Conservation (phyloP, 2,329 filamentous ascomycete genomes). For the Dactylellina cionopaga region DNA sequence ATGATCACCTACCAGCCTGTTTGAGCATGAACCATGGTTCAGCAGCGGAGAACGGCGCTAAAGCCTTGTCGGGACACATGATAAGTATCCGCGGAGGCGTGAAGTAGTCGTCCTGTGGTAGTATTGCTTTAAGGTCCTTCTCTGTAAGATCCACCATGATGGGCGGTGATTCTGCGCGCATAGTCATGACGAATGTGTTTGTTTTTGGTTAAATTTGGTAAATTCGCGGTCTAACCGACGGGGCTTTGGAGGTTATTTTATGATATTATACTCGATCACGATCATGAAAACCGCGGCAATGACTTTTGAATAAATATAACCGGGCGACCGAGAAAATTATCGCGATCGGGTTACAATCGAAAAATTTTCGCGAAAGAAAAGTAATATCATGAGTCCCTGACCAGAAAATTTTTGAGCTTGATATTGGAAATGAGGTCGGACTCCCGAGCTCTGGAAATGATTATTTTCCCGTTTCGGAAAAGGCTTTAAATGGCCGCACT, state of each 20-base stretch:
- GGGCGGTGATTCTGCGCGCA: slow-evolving; percentile 5
- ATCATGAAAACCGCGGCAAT: slow-evolving; percentile 18
- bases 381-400: too few relatives aligned
- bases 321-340: slow-evolving; percentile 30
- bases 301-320: slow-evolving; percentile 10
- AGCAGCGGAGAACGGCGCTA: slow-evolving; percentile 36
- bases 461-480: slow-evolving; percentile 18
- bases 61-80: slow-evolving; percentile 49
- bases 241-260: neutral
- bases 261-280: neutral
- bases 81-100: slow-evolving; percentile 50
- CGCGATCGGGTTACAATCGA: slow-evolving; percentile 10
- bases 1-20: slow-evolving; percentile 36
- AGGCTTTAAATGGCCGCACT: slow-evolving; percentile 15
- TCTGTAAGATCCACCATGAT: slow-evolving; percentile 10
- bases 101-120: slow-evolving; percentile 42
- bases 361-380: slow-evolving; percentile 27
- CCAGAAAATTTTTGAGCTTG: too few relatives aligned
- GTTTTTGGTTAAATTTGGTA: neutral
- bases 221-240: slow-evolving; percentile 2
- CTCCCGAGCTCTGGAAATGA: neutral
- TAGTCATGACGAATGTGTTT: neutral
- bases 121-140: slow-evolving; percentile 42
- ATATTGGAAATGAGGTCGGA: too few relatives aligned
- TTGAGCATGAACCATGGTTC: slow-evolving; percentile 48